phyloP scores from a whole-genome alignment of 2,329 filamentous ascomycete genomes.

The Orbilia quercus region DNA sequence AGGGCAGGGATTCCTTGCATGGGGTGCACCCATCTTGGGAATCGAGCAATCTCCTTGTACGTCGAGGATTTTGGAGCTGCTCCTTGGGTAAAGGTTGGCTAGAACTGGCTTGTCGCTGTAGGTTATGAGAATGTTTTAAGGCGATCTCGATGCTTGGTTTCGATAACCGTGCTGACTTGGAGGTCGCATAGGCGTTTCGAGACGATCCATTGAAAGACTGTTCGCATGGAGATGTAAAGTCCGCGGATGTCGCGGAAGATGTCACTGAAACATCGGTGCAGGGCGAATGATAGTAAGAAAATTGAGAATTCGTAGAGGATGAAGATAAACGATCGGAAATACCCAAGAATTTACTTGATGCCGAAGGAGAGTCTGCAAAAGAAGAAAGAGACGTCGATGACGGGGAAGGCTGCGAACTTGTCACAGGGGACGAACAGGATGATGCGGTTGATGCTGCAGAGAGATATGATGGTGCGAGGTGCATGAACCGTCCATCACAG shows the following conservation, averaged over 20 bases:
- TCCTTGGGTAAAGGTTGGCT: constrained; percentile 69
- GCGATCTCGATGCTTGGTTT: constrained; percentile 28
- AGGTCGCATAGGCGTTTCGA: constrained; percentile 17
- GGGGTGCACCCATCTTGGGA: constrained; percentile 67
- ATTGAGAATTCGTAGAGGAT: constrained; percentile 19
- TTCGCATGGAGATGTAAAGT: constrained; percentile 32
- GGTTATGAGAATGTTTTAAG: constrained; percentile 36
- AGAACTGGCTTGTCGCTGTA: constrained; percentile 55
- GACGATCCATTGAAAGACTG: constrained; percentile 26
- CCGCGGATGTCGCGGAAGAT: constrained; percentile 41
- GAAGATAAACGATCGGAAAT: constrained; percentile 44
- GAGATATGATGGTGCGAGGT: constrained; percentile 34
- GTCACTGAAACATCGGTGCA: constrained; percentile 22
- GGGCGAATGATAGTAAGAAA: constrained; percentile 34
- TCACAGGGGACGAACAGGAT: constrained; percentile 35
- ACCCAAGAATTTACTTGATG: constrained; percentile 30
- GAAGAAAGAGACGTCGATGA: constrained; percentile 38
- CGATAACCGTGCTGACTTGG: constrained; percentile 5
- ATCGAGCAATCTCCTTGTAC: constrained; percentile 58
- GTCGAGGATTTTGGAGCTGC: constrained; percentile 72
- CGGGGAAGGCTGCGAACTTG: constrained; percentile 21
- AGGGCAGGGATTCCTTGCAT: constrained; percentile 69
- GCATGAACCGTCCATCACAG: constrained; percentile 43
- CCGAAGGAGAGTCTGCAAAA: constrained; percentile 44
- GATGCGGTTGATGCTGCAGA: constrained; percentile 35